Conservation (phyloP, 2,329 filamentous ascomycete genomes). For the Aureobasidium zeae region DNA sequence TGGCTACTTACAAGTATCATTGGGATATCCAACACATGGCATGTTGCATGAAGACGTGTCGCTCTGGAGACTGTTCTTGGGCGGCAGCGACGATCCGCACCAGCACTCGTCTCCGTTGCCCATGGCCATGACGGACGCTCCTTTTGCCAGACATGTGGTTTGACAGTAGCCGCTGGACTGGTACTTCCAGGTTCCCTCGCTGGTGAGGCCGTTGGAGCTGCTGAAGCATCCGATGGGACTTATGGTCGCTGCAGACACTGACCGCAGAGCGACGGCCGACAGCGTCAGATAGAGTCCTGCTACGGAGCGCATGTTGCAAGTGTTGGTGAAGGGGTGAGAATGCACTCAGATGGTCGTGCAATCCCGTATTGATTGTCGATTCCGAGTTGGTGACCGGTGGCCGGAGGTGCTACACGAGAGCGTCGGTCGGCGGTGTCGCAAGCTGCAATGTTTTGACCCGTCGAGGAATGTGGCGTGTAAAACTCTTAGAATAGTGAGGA, state of each 20-base stretch:
- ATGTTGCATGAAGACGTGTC: slow-evolving; percentile 54
- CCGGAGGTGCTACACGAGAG: neutral
- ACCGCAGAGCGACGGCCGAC: slow-evolving; percentile 7
- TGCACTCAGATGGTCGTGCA: too few species aligned
- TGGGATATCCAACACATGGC: slow-evolving; percentile 53
- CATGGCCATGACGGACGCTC: slow-evolving; percentile 50
- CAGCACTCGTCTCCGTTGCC: slow-evolving; percentile 56
- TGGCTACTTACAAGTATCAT: slow-evolving; percentile 57
- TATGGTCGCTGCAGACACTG: slow-evolving; percentile 7
- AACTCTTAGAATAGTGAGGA: slow-evolving; percentile 1
- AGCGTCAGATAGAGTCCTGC: slow-evolving; percentile 8
- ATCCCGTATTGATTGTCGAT: too few species aligned
- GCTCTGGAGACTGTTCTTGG: slow-evolving; percentile 41
- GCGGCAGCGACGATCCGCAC: slow-evolving; percentile 63
- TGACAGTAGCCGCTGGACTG: slow-evolving; percentile 50
- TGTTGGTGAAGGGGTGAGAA: neutral
- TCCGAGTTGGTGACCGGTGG: too few species aligned
- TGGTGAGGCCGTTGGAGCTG: slow-evolving; percentile 37
- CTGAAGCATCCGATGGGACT: slow-evolving; percentile 44
- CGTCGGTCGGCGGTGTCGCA: slow-evolving; percentile 9
- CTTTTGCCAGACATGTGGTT: slow-evolving; percentile 39
- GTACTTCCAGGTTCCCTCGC: slow-evolving; percentile 42
- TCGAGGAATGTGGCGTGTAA: slow-evolving; percentile 11
- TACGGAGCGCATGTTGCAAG: slow-evolving; percentile 2
- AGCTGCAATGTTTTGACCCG: slow-evolving; percentile 8